A percentile compares a stretch with the other conserved stretches of the same genome.
These are phyloP conservation scores for Colletotrichum simmondsii DNA, from an alignment of 2,329 filamentous ascomycete genomes.

Conservation along the genomic window DNA sequence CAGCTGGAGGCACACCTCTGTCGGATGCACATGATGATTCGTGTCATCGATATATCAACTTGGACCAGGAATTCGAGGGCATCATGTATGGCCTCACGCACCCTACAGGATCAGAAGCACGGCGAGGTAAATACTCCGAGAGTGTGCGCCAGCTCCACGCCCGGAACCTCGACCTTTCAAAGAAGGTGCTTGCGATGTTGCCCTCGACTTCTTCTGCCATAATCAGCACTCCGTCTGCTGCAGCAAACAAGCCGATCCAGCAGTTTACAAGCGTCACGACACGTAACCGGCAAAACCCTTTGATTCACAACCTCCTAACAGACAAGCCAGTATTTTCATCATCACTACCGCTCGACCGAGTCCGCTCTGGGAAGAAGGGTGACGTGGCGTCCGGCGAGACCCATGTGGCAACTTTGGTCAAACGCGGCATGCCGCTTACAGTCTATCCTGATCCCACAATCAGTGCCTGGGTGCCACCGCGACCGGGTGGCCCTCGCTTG, in stretches of 20 bases:
- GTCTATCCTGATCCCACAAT: conserved; percentile 79
- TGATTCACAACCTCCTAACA: conserved; percentile 95
- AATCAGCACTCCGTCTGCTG: conserved; percentile 87
- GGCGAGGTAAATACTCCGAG: conserved; percentile 12
- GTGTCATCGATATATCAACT: conserved; percentile 78
- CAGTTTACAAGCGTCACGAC: conserved; percentile 63
- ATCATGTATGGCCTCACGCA: conserved; percentile 71
- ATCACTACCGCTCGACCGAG: conserved; percentile 81
- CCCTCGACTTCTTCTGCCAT: conserved; percentile 88
- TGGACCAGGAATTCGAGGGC: conserved; percentile 86
- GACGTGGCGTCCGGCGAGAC: conserved; percentile 29
- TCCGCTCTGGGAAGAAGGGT: conserved; percentile 49
- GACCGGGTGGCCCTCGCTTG: conserved; percentile 68
- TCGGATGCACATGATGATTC: conserved; percentile 48
- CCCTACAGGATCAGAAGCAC: conserved; percentile 7
- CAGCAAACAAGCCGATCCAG: conserved; percentile 63
- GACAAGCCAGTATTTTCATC: conserved; percentile 95
- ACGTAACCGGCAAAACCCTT: conserved; percentile 75
- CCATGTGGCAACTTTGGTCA: conserved; percentile 80
- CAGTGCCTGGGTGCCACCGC: conserved; percentile 75
- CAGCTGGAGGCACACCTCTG: conserved; percentile 85
- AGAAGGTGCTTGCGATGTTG: conserved; percentile 77
- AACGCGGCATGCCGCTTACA: conserved; percentile 89
- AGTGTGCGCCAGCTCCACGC: conserved; percentile 48
- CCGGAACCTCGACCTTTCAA: conserved; percentile 79